Conservation (phyloP, 148 eudicot species). For the Cornus controversa region DNA sequence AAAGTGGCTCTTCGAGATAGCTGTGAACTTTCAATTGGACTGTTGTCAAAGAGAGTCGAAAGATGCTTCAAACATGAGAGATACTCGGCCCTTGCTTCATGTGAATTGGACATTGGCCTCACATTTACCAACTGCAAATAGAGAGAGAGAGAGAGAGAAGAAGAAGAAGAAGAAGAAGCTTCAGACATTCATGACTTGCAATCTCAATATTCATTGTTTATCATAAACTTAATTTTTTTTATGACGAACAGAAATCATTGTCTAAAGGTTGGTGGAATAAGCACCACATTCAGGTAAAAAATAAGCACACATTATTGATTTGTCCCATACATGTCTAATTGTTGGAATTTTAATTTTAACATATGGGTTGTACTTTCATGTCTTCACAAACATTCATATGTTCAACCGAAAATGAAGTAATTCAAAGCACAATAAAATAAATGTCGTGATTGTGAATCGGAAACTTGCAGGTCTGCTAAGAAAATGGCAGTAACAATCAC, state of each 20-base stretch:
- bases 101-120: slow-evolving; percentile 26
- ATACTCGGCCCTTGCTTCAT: slow-evolving; percentile 46
- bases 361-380: too few relatives aligned
- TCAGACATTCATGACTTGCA: not conserved
- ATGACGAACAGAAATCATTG: not conserved
- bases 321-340: too few relatives aligned
- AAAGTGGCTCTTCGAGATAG: slow-evolving; percentile 20
- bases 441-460: too few relatives aligned
- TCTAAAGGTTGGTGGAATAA: not conserved
- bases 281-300: not conserved
- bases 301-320: too few relatives aligned
- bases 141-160: too few relatives aligned
- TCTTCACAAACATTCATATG: too few relatives aligned
- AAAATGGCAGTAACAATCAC: too few relatives aligned
- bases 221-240: not conserved
- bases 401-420: too few relatives aligned
- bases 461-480: too few relatives aligned
- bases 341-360: too few relatives aligned
- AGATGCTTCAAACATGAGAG: slow-evolving; percentile 57
- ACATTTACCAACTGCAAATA: slow-evolving; percentile 42
- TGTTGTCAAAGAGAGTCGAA: slow-evolving; percentile 26
- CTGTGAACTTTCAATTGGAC: slow-evolving; percentile 13
- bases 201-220: not conserved
- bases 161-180: not conserved
- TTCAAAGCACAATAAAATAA: too few relatives aligned